Evolutionary conservation across 106 monocot species (phyloP), one percentile per base, ranked within the genome.

Genomic region (Narthecium ossifragum): DNA sequence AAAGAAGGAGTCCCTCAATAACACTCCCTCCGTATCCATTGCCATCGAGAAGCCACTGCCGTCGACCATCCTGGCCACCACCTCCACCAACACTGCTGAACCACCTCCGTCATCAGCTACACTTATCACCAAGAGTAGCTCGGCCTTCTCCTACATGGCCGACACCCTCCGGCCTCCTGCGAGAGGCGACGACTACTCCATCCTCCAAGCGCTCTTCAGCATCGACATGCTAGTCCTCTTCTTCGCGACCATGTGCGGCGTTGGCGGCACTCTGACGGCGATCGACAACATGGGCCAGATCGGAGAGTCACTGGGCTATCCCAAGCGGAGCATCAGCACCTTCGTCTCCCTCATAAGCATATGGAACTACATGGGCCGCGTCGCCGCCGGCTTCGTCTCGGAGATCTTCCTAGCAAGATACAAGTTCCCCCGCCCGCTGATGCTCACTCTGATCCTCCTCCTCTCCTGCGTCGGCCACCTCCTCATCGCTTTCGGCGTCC

Each of bases 261-360:
- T 73, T 9, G 82, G 82, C 15, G 82, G 82, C 18, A 69, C 73
- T 0, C 56, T 82, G n/a, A 73, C 82, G n/a, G 82, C 82, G 1
- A 73, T 77, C 48, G 82, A 77, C 71, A 82, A 82, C 76, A 73
- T 82, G 76, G 76, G 69, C 7, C 82, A 82, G 73, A 82, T 82
- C 41, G 82, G 76, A 2, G 64, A 72, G 18, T 72, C 82, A 6
- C 25, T 77, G n/a, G 82, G 82, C 8, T 82, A 77, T 64, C 72
- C 76, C 0, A 6, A 11, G 6, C 36, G 31, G 11, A 69, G 59
- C 58, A 73, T 82, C 64, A 51, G 40, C 55, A 72, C 72, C 5
- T 77, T 82, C 72, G 68, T 82, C n/a, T 82, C 82, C 26, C 72
- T 82, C 17, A 82, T 70, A 8, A 82, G 82, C 73, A 82, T 82